Base-by-base conservation (phyloP, 208 protist species). In the Naegleria fowleri region DNA sequence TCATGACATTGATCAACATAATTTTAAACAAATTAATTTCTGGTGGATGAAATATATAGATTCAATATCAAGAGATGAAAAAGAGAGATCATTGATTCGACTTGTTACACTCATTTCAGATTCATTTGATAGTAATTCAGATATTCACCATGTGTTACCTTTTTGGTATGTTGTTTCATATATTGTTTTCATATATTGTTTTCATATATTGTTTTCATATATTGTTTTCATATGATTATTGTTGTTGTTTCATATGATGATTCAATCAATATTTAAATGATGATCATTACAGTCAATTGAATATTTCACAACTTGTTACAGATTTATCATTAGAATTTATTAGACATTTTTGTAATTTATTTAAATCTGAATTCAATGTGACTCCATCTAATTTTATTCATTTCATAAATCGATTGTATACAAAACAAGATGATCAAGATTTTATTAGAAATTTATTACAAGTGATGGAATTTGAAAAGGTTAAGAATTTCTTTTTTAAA, bases 301-400 rank as follows among this genome's bases (percentile, higher is more conserved):
- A 79, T 36, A 79, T 79, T 79, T 36, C 16, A 36, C 29, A 79
- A 79, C 29, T 79, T 36, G 29, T 79, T 25, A 36, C 16, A 15
- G 0, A 36, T 79, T 79, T 79, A 79, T 79, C 67, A 79, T 79
- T 79, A 36, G 67, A 79, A 36, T 79, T 79, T 36, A 79, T 79
- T 36, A 29, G 29, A 36, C 67, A 79, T 79, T 79, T 79, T 79
- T 79, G 67, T 36, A n/a, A 79, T 79, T 79, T 79, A 79, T 79
- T 79, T 79, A 67, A 67, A 29, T 15, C 11, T 15, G 67, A 79
- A 29, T 36, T 13, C n/a, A 29, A 33, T 36, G 29, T 79, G 0
- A 79, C 67, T 13, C 67, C 67, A 15, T 36, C 13, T 36, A 79
- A 29, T 79, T 36, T 79, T 36, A 79, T 79, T 36, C 19, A 79